Evolutionary conservation across 768 basidiomycete species (phyloP).

Genomic region (Trametes cinnabarina): DNA sequence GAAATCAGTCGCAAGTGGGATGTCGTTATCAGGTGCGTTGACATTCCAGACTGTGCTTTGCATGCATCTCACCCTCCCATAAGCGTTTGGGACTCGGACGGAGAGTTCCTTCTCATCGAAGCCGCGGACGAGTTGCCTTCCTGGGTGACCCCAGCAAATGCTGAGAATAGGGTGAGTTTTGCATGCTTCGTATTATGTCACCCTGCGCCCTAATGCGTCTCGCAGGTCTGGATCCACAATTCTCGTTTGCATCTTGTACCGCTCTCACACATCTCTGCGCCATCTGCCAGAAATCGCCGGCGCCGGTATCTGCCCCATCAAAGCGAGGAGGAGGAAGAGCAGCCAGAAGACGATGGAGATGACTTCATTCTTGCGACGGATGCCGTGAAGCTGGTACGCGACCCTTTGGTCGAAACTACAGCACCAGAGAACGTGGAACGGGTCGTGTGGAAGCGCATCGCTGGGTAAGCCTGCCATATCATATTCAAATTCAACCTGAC

Average conservation of each 20-base stretch:
- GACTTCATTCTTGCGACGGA: slow-evolving; percentile 58
- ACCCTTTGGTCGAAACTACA: slow-evolving; percentile 50
- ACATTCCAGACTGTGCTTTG: neutral
- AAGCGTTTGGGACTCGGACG: slow-evolving; percentile 86
- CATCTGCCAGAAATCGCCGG: slow-evolving; percentile 52
- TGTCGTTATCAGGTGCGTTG: slow-evolving; percentile 67
- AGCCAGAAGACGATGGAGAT: slow-evolving; percentile 37
- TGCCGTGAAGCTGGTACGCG: slow-evolving; percentile 61
- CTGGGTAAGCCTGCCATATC: slow-evolving; percentile 41
- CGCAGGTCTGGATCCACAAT: slow-evolving; percentile 87
- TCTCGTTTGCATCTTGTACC: slow-evolving; percentile 86
- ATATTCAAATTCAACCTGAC: neutral
- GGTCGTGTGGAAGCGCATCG: slow-evolving; percentile 67
- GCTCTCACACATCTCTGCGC: slow-evolving; percentile 67
- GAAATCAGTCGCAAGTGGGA: slow-evolving; percentile 80
- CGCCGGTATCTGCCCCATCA: slow-evolving; percentile 43
- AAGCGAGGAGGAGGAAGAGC: slow-evolving; percentile 51
- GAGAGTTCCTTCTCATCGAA: slow-evolving; percentile 95
- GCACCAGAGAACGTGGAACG: slow-evolving; percentile 63
- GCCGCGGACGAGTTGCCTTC: slow-evolving; percentile 85
- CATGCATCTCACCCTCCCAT: neutral
- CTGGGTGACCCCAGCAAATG: slow-evolving; percentile 91
- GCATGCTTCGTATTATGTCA: neutral
- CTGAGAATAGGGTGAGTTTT: slow-evolving; percentile 84
- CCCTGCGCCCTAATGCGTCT: slow-evolving; percentile 11